Percentiles rank a stretch among this genome's conserved stretches.
Evolutionary conservation across 2,329 filamentous ascomycete species (phyloP).

Genomic region (Cytospora piceicola): DNA sequence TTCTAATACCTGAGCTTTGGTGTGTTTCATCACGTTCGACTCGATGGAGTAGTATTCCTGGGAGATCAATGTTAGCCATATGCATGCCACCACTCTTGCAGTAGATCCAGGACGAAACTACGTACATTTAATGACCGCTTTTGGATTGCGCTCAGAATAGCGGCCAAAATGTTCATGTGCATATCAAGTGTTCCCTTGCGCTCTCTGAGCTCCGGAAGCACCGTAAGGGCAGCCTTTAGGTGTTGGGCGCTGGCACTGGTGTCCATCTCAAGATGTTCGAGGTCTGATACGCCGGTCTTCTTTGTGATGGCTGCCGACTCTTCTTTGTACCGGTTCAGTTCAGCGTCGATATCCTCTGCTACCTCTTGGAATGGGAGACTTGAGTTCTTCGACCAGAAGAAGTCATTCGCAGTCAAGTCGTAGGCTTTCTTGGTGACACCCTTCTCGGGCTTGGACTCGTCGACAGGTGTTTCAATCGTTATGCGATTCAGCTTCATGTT

Average conservation of each 20-base stretch:
- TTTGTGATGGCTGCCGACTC: slow-evolving; percentile 93
- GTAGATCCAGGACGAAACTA: neutral
- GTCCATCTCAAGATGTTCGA: slow-evolving; percentile 92
- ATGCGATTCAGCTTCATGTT: slow-evolving; percentile 77
- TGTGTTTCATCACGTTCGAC: slow-evolving; percentile 89
- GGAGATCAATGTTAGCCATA: slow-evolving; percentile 7
- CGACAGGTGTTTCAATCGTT: slow-evolving; percentile 81
- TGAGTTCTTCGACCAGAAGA: slow-evolving; percentile 96
- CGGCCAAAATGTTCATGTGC: slow-evolving; percentile 94
- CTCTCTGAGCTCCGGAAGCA: slow-evolving; percentile 88
- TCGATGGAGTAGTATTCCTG: slow-evolving; percentile 90
- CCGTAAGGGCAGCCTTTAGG: slow-evolving; percentile 91
- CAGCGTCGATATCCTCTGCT: slow-evolving; percentile 67
- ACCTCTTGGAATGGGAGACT: slow-evolving; percentile 73
- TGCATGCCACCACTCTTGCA: neutral
- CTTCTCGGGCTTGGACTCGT: slow-evolving; percentile 75
- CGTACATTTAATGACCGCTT: slow-evolving; percentile 79
- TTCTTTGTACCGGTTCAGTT: slow-evolving; percentile 92
- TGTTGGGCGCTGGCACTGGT: slow-evolving; percentile 89
- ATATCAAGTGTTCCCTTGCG: slow-evolving; percentile 93
- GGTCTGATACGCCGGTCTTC: slow-evolving; percentile 88
- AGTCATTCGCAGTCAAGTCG: slow-evolving; percentile 86
- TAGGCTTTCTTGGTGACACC: slow-evolving; percentile 85
- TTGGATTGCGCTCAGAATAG: slow-evolving; percentile 67
- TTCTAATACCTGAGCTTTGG: slow-evolving; percentile 85